A percentile compares a stretch with the other conserved stretches of the same genome.
These are phyloP conservation scores for Tulasnella sp. DNA, from an alignment of 768 basidiomycete species.

Conservation along the genomic window DNA sequence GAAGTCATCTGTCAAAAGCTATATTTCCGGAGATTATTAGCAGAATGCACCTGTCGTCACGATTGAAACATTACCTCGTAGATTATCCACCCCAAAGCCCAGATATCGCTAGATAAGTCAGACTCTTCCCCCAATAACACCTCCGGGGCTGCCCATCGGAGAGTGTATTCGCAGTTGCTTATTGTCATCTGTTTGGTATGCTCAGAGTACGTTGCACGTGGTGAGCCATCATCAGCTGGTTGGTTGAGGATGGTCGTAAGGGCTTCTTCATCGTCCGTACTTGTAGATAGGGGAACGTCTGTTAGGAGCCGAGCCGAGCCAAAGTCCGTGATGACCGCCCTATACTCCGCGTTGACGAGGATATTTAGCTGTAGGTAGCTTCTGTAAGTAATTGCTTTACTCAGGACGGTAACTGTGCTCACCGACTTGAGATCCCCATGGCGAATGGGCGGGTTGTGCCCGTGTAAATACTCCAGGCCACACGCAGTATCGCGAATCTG, in stretches of 20 bases:
- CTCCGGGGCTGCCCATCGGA: background rate
- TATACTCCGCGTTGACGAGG: background rate
- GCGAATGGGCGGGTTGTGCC: background rate
- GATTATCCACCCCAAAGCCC: background rate
- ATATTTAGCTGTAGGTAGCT: background rate
- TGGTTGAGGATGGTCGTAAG: background rate
- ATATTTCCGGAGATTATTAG: background rate
- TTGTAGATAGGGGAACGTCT: background rate
- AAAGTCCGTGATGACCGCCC: background rate
- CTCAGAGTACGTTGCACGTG: background rate
- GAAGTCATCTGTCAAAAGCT: background rate
- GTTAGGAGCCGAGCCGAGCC: background rate
- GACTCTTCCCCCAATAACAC: background rate
- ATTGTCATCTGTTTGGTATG: background rate
- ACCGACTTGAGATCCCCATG: background rate
- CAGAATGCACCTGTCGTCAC: background rate
- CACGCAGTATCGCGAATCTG: background rate
- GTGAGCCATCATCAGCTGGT: background rate
- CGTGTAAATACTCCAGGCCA: background rate
- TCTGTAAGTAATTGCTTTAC: background rate
- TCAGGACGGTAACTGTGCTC: background rate
- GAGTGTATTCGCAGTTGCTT: background rate
- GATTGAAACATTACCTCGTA: background rate
- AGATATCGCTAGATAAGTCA: background rate
- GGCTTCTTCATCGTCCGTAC: background rate